These are phyloP conservation scores for Trametes cinnabarina DNA, from an alignment of 768 basidiomycete genomes.

Conservation along the genomic window DNA sequence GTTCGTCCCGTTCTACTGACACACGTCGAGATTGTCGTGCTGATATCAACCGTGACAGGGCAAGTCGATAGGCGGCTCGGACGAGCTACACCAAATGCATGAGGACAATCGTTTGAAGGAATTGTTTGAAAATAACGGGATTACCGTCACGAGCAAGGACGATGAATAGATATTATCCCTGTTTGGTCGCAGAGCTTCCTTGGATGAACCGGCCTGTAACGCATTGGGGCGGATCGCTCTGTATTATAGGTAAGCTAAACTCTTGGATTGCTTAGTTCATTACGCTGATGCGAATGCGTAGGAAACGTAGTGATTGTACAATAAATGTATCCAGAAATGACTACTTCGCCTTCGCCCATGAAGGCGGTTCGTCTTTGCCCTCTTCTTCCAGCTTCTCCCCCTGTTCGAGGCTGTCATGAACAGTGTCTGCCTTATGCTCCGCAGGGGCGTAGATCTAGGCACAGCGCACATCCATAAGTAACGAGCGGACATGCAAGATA, in stretches of 20 bases:
- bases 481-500: no score
- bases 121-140: slow-evolving; percentile 49
- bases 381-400: slow-evolving; percentile 29
- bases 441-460: slow-evolving; percentile 29
- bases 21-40: background rate
- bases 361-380: slow-evolving; percentile 30
- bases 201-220: no score
- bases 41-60: slow-evolving; percentile 16
- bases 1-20: slow-evolving; percentile 38
- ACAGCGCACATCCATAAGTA: background rate
- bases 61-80: slow-evolving; percentile 48
- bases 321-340: background rate
- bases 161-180: background rate
- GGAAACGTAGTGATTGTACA: background rate
- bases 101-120: slow-evolving; percentile 41
- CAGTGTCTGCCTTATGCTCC: slow-evolving; percentile 30
- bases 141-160: slow-evolving; percentile 29
- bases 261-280: no score
- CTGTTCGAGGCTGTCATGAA: slow-evolving; percentile 26
- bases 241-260: background rate
- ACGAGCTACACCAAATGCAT: slow-evolving; percentile 55
- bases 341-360: slow-evolving; percentile 23
- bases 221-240: background rate
- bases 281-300: no score
- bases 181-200: no score